These are phyloP conservation scores for Barnettozyma botsteinii DNA, from an alignment of 805 yeast species.

Conservation along the genomic window DNA sequence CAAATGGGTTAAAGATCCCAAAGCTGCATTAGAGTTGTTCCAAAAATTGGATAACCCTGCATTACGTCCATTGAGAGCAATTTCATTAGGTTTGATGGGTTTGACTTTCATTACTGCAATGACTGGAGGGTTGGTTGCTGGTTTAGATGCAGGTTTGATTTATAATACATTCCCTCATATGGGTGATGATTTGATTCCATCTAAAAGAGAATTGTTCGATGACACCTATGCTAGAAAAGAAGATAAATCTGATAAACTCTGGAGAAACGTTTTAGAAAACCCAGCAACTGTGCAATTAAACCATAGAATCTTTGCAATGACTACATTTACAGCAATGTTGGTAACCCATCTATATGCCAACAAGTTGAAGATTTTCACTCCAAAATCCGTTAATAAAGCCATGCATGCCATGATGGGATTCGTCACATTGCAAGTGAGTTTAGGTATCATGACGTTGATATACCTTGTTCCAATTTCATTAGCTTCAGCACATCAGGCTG, in stretches of 20 bases:
- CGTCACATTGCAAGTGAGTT: slow-evolving; percentile 72
- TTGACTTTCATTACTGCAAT: slow-evolving; percentile 85
- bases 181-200: slow-evolving; percentile 83
- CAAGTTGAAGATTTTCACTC: slow-evolving; percentile 50
- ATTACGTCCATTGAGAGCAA: slow-evolving; percentile 49
- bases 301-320: slow-evolving; percentile 79
- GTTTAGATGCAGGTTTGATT: slow-evolving; percentile 94
- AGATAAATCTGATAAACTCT: slow-evolving; percentile 69
- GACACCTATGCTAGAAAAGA: slow-evolving; percentile 60
- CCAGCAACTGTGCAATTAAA: slow-evolving; percentile 93
- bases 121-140: slow-evolving; percentile 98
- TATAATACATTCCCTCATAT: slow-evolving; percentile 95
- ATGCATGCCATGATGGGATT: slow-evolving; percentile 74
- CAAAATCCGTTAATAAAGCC: slow-evolving; percentile 46
- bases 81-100: slow-evolving; percentile 51
- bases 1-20: slow-evolving; percentile 62
- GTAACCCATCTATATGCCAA: slow-evolving; percentile 67
- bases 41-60: slow-evolving; percentile 57
- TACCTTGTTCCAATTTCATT: slow-evolving; percentile 88
- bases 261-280: slow-evolving; percentile 92
- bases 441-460: slow-evolving; percentile 82
- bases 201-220: slow-evolving; percentile 70
- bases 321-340: slow-evolving; percentile 68
- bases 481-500: slow-evolving; percentile 96
- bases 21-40: slow-evolving; percentile 46